Evolutionary conservation across 2,329 filamentous ascomycete genomes (phyloP).

Genomic region (Rachicladosporium sp.): DNA sequence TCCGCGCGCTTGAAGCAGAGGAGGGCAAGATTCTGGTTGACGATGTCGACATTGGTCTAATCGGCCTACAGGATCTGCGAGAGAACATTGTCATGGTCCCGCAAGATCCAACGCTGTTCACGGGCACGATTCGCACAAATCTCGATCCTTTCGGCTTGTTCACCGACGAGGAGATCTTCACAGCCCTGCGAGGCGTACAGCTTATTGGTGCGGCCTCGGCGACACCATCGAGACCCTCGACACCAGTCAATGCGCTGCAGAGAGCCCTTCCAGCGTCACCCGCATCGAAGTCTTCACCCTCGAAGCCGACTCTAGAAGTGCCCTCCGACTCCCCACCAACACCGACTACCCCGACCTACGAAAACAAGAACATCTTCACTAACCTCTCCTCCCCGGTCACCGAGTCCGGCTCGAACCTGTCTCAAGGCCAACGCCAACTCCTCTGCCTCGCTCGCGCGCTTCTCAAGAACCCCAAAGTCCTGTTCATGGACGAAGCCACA

Average conservation of each 20-base stretch:
- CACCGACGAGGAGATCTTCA: slow-evolving; percentile 82
- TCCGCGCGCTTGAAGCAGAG: slow-evolving; percentile 86
- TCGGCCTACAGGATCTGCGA: slow-evolving; percentile 85
- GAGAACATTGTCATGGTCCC: slow-evolving; percentile 95
- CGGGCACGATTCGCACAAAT: slow-evolving; percentile 81
- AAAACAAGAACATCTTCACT: slow-evolving; percentile 91
- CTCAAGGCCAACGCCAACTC: slow-evolving; percentile 89
- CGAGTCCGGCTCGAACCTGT: slow-evolving; percentile 88
- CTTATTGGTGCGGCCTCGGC: slow-evolving; percentile 50
- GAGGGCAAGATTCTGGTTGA: slow-evolving; percentile 83
- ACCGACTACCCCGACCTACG: slow-evolving; percentile 32
- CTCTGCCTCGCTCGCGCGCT: slow-evolving; percentile 86
- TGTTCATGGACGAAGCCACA: slow-evolving; percentile 98
- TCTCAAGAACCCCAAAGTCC: slow-evolving; percentile 77
- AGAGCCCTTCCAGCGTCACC: slow-evolving; percentile 12
- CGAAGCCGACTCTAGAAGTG: slow-evolving; percentile 9
- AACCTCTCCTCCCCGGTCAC: slow-evolving; percentile 73
- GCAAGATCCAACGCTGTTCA: slow-evolving; percentile 91
- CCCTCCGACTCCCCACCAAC: background rate
- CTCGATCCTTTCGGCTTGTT: slow-evolving; percentile 85
- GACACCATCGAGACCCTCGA: slow-evolving; percentile 28
- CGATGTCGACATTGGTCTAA: slow-evolving; percentile 71
- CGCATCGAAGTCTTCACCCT: slow-evolving; percentile 16
- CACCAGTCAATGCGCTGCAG: slow-evolving; percentile 15
- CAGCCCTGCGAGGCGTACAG: slow-evolving; percentile 74